Conservation (phyloP, 345 rosid genomes). For the Raphanus sativus region DNA sequence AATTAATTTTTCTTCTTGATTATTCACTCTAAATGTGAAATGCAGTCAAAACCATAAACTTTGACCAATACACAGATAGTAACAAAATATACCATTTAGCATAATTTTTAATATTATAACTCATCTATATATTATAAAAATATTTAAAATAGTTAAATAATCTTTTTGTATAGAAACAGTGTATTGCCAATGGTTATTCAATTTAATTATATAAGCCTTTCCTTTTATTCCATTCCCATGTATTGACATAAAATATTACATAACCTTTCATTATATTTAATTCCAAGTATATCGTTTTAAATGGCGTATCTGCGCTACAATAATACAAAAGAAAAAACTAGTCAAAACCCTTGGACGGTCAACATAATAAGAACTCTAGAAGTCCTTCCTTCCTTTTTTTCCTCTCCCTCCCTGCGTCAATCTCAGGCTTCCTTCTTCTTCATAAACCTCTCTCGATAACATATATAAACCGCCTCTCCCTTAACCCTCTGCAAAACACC, state of each 20-base stretch:
- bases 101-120: not conserved
- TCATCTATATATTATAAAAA: not conserved
- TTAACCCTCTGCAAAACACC: constrained; percentile 17
- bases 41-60: not conserved
- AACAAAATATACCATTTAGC: not conserved
- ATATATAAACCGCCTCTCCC: constrained; percentile 9
- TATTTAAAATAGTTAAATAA: not conserved
- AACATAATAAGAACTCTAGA: not conserved
- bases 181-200: not conserved
- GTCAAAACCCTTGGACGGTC: not conserved
- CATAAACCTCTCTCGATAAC: not conserved
- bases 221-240: not conserved
- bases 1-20: not conserved
- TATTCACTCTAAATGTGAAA: not conserved
- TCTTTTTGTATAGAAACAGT: not conserved
- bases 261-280: not conserved
- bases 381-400: not conserved
- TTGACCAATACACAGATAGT: not conserved
- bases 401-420: constrained; percentile 44
- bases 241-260: not conserved
- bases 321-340: not conserved
- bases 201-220: not conserved
- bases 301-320: too few relatives aligned
- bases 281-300: too few relatives aligned
- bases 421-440: constrained; percentile 60